These are phyloP conservation scores for Xylaria nigripes DNA, from an alignment of 495 filamentous ascomycete species.

Conservation along the genomic window DNA sequence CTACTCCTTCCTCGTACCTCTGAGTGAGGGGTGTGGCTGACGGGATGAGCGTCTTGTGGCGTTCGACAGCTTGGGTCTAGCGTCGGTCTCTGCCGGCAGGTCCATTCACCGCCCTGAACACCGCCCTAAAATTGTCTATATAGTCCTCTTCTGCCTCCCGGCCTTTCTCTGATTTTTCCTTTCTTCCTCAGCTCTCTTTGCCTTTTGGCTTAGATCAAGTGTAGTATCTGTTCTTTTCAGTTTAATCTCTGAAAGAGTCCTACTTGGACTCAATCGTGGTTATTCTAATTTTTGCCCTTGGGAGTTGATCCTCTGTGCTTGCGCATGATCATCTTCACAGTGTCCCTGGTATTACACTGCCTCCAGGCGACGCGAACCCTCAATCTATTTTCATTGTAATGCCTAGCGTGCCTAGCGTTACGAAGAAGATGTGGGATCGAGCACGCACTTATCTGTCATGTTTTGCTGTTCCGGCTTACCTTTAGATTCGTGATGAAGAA, in stretches of 20 bases:
- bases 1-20: background rate
- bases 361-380: conserved; percentile 60
- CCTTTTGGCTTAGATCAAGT: conserved; percentile 75
- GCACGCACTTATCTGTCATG: too few species aligned
- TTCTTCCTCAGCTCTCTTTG: conserved; percentile 27
- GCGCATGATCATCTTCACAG: conserved; percentile 57
- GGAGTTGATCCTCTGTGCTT: conserved; percentile 61
- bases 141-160: conserved; percentile 6
- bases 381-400: conserved; percentile 34
- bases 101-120: conserved; percentile 13
- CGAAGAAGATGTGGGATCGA: conserved; percentile 45
- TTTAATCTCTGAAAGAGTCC: conserved; percentile 57
- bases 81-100: conserved; percentile 1
- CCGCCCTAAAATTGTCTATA: conserved; percentile 4
- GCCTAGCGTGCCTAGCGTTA: conserved; percentile 42
- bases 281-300: conserved; percentile 60
- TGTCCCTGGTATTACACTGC: conserved; percentile 77
- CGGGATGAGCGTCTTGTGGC: background rate
- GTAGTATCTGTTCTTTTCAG: conserved; percentile 96
- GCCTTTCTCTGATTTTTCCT: conserved; percentile 16
- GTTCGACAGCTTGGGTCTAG: background rate
- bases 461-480: too few species aligned
- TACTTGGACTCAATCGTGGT: conserved; percentile 55
- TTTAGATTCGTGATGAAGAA: too few species aligned
- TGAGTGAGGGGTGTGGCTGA: background rate